These are phyloP conservation scores for Ambrosiella cleistominuta DNA, from an alignment of 2,329 filamentous ascomycete genomes.

Conservation along the genomic window DNA sequence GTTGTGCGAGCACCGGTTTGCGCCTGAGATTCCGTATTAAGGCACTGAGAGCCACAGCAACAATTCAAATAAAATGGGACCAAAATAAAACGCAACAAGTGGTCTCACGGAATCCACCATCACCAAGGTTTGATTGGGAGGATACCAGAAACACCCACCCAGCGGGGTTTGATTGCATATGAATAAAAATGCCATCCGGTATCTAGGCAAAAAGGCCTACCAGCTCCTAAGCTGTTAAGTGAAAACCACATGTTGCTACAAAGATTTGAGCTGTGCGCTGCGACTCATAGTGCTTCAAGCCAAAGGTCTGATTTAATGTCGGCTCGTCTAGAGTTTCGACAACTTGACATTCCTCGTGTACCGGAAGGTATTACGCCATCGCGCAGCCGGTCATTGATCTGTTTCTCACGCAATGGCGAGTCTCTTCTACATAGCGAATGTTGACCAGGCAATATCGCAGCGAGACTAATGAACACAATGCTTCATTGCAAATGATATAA, in stretches of 20 bases:
- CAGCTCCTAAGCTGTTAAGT: neutral
- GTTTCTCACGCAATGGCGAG: neutral
- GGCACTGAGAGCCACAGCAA: neutral
- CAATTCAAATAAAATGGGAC: neutral
- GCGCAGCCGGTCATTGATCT: neutral
- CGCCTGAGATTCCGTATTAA: neutral
- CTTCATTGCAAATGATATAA: neutral
- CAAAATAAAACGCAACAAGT: neutral
- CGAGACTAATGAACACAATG: neutral
- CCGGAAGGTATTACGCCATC: conserved; percentile 1
- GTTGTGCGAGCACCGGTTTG: conserved; percentile 16
- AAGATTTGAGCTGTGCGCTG: neutral
- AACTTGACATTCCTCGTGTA: conserved; percentile 1
- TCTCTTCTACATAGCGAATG: conserved; percentile 11
- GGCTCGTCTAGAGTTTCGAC: neutral
- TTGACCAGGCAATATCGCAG: conserved; percentile 11
- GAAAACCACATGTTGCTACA: neutral
- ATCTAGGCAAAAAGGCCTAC: neutral
- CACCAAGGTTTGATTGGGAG: neutral
- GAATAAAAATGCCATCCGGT: neutral
- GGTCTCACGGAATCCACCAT: conserved; percentile 1
- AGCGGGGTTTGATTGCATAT: neutral
- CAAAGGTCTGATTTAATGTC: neutral
- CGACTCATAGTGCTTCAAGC: neutral
- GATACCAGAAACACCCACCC: neutral